Evolutionary conservation across 1,284 basidiomycete genomes (phyloP).

Genomic region (Ustilago shanxiensis): DNA sequence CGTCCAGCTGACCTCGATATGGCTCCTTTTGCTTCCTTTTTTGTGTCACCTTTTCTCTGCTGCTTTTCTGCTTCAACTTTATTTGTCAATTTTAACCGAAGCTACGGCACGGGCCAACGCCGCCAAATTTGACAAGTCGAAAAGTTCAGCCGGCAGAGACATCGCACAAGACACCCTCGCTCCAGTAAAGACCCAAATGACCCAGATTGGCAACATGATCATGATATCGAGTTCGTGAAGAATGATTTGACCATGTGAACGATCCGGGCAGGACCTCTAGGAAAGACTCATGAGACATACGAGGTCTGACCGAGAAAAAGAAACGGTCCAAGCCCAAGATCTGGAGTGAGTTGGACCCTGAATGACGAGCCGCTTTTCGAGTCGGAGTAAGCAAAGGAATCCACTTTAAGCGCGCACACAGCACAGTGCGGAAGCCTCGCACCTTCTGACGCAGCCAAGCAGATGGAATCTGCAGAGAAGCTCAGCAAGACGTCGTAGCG

Average conservation of each 20-base stretch:
- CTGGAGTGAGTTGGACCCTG: background rate
- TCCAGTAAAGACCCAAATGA: no score
- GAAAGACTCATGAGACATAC: no score
- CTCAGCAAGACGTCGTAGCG: background rate
- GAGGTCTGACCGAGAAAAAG: background rate
- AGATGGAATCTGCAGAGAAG: background rate
- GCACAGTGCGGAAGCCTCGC: background rate
- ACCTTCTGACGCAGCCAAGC: background rate
- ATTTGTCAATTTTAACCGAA: background rate
- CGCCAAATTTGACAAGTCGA: background rate
- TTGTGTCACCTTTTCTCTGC: constrained; percentile 2
- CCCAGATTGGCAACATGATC: no score
- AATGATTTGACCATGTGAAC: no score
- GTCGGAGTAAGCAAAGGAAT: constrained; percentile 1
- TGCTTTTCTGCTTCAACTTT: constrained; percentile 2
- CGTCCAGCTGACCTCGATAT: background rate
- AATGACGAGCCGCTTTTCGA: constrained; percentile 2
- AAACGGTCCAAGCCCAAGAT: background rate
- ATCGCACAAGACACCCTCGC: constrained; percentile 4
- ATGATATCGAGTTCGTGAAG: no score
- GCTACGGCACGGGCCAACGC: constrained; percentile 9
- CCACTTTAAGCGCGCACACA: constrained; percentile 4
- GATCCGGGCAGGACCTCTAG: no score
- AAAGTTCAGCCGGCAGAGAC: background rate
- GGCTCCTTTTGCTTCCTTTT: background rate